These are phyloP conservation scores for Puccinia coronata DNA, from an alignment of 1,284 basidiomycete genomes.

Conservation along the genomic window DNA sequence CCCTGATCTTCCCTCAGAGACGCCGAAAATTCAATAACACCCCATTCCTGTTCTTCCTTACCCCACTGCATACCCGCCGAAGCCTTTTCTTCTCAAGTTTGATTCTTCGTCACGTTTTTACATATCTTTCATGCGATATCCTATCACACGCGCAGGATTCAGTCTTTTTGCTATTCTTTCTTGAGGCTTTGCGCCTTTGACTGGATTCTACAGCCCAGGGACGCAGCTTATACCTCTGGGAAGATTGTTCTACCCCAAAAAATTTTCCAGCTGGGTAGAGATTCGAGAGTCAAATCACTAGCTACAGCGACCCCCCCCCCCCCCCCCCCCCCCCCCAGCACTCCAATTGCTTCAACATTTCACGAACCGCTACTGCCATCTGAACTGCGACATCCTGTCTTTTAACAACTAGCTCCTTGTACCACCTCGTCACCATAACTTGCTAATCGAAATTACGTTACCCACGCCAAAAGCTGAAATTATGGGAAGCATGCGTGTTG, in stretches of 20 bases:
- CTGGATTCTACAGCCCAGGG: slow-evolving; percentile 2
- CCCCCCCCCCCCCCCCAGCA: not conserved
- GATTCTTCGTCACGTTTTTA: slow-evolving; percentile 31
- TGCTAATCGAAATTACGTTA: not conserved
- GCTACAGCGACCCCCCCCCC: too few species aligned
- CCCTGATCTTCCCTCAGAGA: slow-evolving; percentile 25
- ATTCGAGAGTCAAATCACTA: not conserved
- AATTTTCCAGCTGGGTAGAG: not conserved
- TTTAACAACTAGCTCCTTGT: not conserved
- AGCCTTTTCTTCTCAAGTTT: slow-evolving; percentile 20
- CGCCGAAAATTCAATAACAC: slow-evolving; percentile 1
- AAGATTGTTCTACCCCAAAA: not conserved
- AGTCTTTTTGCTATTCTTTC: slow-evolving; percentile 9
- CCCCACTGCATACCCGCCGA: slow-evolving; percentile 14
- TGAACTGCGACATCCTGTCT: not conserved
- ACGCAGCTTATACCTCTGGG: not conserved
- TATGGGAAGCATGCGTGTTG: not conserved
- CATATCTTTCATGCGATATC: slow-evolving; percentile 20
- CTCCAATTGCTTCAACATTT: not conserved
- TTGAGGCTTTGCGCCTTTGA: slow-evolving; percentile 30
- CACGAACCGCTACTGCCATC: not conserved
- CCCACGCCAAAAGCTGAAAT: not conserved
- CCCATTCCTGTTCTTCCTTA: not conserved
- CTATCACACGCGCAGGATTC: slow-evolving; percentile 14
- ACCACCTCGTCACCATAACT: not conserved